phyloP scores from a whole-genome alignment of 2,329 filamentous ascomycete genomes.

The Colletotrichum lentis region DNA sequence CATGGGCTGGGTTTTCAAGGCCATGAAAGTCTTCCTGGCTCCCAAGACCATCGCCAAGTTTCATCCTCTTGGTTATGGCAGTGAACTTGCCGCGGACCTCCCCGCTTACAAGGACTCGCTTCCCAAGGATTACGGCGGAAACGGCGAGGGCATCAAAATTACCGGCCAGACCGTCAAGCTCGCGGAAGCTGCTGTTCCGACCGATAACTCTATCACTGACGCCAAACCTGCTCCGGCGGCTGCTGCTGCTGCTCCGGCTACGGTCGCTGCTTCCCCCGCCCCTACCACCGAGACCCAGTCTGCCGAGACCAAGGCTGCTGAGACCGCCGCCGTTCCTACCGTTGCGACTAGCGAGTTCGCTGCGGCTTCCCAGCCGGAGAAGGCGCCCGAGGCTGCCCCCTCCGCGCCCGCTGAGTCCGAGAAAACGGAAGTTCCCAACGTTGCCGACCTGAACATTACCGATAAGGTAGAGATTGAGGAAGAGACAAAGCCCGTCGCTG shows the following conservation, averaged over 20 bases:
- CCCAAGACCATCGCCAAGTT: constrained; percentile 81
- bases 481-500: constrained; percentile 19
- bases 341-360: constrained; percentile 14
- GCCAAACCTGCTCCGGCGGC: constrained; percentile 34
- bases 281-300: constrained; percentile 35
- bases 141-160: constrained; percentile 57
- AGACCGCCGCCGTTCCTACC: constrained; percentile 33
- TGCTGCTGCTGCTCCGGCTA: constrained; percentile 26
- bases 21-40: constrained; percentile 79
- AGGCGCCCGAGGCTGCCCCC: constrained; percentile 10
- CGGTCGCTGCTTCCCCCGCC: constrained; percentile 30
- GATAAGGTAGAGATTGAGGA: constrained; percentile 26
- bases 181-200: constrained; percentile 35
- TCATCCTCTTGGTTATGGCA: constrained; percentile 79
- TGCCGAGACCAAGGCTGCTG: constrained; percentile 37
- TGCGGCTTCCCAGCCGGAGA: constrained; percentile 16
- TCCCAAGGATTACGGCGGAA: constrained; percentile 82
- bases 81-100: constrained; percentile 70
- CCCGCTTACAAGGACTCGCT: constrained; percentile 68
- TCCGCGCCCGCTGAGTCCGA: constrained; percentile 22
- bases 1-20: constrained; percentile 86
- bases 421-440: constrained; percentile 31
- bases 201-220: constrained; percentile 22
- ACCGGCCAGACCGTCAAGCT: constrained; percentile 48
- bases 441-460: constrained; percentile 31